Conservation (phyloP, 805 yeast genomes). For the Candida ponderosae region DNA sequence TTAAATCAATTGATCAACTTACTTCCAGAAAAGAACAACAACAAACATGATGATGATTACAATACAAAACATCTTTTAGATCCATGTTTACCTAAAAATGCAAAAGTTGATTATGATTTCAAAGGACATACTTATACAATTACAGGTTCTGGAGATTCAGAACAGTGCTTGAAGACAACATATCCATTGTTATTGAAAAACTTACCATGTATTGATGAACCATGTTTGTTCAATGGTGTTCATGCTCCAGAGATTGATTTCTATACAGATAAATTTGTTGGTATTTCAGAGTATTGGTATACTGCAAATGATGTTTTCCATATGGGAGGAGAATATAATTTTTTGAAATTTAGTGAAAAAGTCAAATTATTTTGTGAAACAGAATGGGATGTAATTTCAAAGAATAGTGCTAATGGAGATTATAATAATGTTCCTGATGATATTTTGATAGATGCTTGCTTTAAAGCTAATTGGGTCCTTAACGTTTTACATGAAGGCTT, state of each 20-base stretch:
- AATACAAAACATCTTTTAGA: constrained; percentile 39
- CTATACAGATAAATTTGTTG: constrained; percentile 73
- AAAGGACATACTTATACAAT: constrained; percentile 42
- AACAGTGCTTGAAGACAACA: constrained; percentile 59
- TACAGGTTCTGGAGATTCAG: constrained; percentile 74
- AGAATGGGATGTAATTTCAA: constrained; percentile 56
- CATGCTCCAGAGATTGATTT: constrained; percentile 89
- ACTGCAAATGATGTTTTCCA: constrained; percentile 88
- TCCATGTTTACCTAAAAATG: constrained; percentile 76
- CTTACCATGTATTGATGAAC: constrained; percentile 76
- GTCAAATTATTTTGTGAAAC: constrained; percentile 69
- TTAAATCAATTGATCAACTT: constrained; percentile 45
- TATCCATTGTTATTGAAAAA: constrained; percentile 75
- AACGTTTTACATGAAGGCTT: constrained; percentile 90
- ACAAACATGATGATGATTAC: constrained; percentile 37
- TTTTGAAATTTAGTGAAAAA: constrained; percentile 53
- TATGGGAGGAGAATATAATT: constrained; percentile 85
- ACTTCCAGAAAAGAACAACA: constrained; percentile 40
- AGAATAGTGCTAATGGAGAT: constrained; percentile 42
- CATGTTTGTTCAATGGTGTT: constrained; percentile 91
- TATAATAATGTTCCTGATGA: constrained; percentile 52
- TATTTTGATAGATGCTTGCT: constrained; percentile 69
- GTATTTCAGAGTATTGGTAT: constrained; percentile 96
- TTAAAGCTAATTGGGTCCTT: constrained; percentile 92
- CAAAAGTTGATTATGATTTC: constrained; percentile 37